Percentiles rank a stretch among this genome's conserved stretches.
These are phyloP conservation scores for Erysimum cheiranthoides DNA, from an alignment of 345 rosid genomes.

Conservation along the genomic window DNA sequence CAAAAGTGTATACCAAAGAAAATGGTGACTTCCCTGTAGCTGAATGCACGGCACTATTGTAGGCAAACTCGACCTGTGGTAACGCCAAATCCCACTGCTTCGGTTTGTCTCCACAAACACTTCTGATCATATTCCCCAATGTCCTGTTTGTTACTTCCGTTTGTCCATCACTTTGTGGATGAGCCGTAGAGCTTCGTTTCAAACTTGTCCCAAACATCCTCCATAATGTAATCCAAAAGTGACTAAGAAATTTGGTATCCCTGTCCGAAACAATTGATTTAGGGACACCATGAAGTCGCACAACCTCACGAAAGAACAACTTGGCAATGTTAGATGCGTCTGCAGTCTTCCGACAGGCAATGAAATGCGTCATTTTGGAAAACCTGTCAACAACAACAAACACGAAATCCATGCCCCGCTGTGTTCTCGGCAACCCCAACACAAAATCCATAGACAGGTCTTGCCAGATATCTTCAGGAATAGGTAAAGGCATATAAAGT, in stretches of 20 bases:
- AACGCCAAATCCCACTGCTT: not conserved
- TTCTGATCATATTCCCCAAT: not conserved
- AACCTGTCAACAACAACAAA: constrained; percentile 17
- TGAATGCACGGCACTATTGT: not conserved
- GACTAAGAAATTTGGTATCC: not conserved
- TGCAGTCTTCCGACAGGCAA: not conserved
- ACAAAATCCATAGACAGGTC: constrained; percentile 12
- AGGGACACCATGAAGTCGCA: not conserved
- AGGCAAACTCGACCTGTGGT: not conserved
- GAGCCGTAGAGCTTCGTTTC: not conserved
- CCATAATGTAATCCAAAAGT: not conserved
- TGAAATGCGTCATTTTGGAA: constrained; percentile 11
- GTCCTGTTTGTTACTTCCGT: not conserved
- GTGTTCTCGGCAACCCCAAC: not conserved
- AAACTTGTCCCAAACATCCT: not conserved
- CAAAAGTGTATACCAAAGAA: not conserved
- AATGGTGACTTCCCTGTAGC: not conserved
- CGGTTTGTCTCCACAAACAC: not conserved
- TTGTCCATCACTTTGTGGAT: not conserved
- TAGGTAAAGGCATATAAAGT: constrained; percentile 3
- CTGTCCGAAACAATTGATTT: not conserved
- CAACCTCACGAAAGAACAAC: not conserved
- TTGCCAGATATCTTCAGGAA: not conserved
- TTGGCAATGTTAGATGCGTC: not conserved
- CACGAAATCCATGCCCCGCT: not conserved